Evolutionary conservation across 2,329 filamentous ascomycete species (phyloP).

Genomic region (Chaetomiaceae sp.): DNA sequence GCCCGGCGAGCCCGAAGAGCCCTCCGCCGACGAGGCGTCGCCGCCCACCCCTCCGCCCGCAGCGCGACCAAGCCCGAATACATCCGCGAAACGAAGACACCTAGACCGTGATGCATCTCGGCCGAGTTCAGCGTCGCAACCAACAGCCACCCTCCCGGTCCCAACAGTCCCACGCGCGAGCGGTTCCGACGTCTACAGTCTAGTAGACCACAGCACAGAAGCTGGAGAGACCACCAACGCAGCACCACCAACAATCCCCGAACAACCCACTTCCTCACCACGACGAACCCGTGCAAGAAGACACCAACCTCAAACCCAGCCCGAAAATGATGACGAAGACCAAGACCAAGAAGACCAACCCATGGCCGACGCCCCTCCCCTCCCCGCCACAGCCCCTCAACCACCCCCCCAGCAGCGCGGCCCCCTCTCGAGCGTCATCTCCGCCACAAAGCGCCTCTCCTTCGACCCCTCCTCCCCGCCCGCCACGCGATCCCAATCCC

Average conservation of each 20-base stretch:
- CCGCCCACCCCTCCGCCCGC: slow-evolving; percentile 19
- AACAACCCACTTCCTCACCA: neutral
- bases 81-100: slow-evolving; percentile 39
- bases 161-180: slow-evolving; percentile 13
- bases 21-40: slow-evolving; percentile 18
- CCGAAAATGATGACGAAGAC: slow-evolving; percentile 1
- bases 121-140: neutral
- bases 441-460: slow-evolving; percentile 19
- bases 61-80: slow-evolving; percentile 38
- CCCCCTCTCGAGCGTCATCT: slow-evolving; percentile 19
- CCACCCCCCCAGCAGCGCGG: slow-evolving; percentile 3
- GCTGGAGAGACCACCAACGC: slow-evolving; percentile 1
- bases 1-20: slow-evolving; percentile 16
- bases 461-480: slow-evolving; percentile 14
- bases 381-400: slow-evolving; percentile 1
- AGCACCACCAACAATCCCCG: neutral
- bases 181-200: slow-evolving; percentile 10
- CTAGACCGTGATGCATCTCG: slow-evolving; percentile 8
- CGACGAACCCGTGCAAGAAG: neutral
- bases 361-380: slow-evolving; percentile 18
- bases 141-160: neutral
- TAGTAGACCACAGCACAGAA: slow-evolving; percentile 21
- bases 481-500: too few relatives aligned
- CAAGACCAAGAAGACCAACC: slow-evolving; percentile 13
- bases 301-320: neutral